These are phyloP conservation scores for Trichosporon sp. DNA, from an alignment of 1,284 basidiomycete genomes.

Conservation along the genomic window DNA sequence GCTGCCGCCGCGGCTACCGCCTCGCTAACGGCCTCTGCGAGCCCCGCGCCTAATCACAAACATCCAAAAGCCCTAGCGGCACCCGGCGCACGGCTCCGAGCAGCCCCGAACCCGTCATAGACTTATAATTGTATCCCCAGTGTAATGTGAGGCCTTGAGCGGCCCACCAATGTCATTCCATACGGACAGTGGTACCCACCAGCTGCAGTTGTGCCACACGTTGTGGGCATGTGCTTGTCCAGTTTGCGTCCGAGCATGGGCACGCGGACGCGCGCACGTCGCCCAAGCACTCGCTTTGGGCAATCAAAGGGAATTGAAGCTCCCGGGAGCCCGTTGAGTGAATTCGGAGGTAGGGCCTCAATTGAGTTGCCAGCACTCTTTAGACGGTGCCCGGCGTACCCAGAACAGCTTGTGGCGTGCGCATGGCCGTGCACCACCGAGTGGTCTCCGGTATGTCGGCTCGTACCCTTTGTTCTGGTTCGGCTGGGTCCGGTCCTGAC, in stretches of 20 bases:
- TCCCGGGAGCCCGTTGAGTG: neutral
- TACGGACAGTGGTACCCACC: neutral
- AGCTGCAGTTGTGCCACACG: neutral
- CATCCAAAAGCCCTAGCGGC: neutral
- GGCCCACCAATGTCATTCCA: neutral
- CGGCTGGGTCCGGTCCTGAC: too few species aligned
- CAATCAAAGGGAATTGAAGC: neutral
- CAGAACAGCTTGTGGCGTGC: too few species aligned
- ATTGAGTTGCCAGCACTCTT: neutral
- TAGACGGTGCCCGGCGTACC: neutral
- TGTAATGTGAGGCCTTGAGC: neutral
- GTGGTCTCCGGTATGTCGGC: too few species aligned
- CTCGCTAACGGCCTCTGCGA: constrained; percentile 5
- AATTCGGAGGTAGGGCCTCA: neutral
- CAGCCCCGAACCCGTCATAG: neutral
- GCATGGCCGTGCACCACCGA: too few species aligned
- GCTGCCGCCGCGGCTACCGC: constrained; percentile 14
- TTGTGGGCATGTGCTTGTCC: neutral
- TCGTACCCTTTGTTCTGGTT: too few species aligned
- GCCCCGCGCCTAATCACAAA: neutral
- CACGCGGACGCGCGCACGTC: too few species aligned
- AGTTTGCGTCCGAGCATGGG: neutral
- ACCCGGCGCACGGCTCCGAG: neutral
- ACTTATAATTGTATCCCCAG: neutral
- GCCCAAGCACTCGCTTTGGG: neutral